Base-by-base conservation (phyloP, 176 grass and related monocot genomes). In the Pontederia paniculata region DNA sequence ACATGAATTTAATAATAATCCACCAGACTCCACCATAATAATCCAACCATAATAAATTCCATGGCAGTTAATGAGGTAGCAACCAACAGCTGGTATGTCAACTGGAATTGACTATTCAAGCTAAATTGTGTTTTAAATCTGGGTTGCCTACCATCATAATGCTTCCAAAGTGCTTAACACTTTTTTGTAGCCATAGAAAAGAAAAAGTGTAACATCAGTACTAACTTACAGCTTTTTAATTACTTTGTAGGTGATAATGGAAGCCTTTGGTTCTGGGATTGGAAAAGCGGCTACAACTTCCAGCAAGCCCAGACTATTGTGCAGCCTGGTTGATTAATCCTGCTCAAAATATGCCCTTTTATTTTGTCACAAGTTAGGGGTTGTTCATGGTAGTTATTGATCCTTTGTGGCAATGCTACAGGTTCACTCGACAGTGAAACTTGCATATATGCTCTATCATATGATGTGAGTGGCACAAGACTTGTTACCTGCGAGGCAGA, bases 251-350 rank as follows among this genome's bases (percentile, higher is more conserved):
- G 93, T 69, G 94, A 98, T 60, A 98, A 98, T 80, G 94, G 94
- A 70, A 98, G 94, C 75, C 46, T 98, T 56, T 91, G 94, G 94
- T 98, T 98, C 71, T 98, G 94, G 94, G 94, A 98, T 78, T 98
- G 94, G 94, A 98, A 98, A 70, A 98, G 94, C n/a, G 94, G 94
- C n/a, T 78, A 98, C 66, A 98, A 98, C 78, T 98, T 98, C 52
- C 83, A 98, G 67, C 94, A 91, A 74, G 78, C 74, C 4, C 87
- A 98, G 73, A 98, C 94, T 45, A 98, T 91, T 16, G 87, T 91
- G 57, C 94, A 95, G 52, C 90, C 90, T 63, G 90, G 90, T 95
- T 56, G 63, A 62, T 50, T 44, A 70, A 46, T 23, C 28, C 17
- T 8, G 59, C 53, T 43, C 53, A 45, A 11, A 17, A 46, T 21